A percentile compares a stretch with the other conserved stretches of the same genome.
Evolutionary conservation across 495 filamentous ascomycete species (phyloP).

Genomic region (Podospora pseudopauciseta): DNA sequence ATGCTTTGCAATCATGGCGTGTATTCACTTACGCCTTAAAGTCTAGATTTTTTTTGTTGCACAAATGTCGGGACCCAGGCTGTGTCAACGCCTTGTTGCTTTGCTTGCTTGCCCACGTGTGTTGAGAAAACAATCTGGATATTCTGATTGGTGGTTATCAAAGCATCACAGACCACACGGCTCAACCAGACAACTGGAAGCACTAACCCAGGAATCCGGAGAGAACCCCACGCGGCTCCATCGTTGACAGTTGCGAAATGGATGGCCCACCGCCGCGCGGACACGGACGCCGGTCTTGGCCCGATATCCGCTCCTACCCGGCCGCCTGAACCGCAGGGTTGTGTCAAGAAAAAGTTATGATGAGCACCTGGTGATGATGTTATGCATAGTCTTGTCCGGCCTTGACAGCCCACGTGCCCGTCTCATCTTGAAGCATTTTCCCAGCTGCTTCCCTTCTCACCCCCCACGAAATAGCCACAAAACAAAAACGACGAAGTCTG

Average conservation of each 20-base stretch:
- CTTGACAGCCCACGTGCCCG: not conserved
- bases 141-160: not conserved
- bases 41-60: too few relatives aligned
- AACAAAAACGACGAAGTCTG: not conserved
- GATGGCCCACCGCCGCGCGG: too few relatives aligned
- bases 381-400: not conserved
- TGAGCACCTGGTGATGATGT: not conserved
- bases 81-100: too few relatives aligned
- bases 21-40: too few relatives aligned
- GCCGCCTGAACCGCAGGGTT: not conserved
- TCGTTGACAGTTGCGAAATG: not conserved
- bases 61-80: too few relatives aligned
- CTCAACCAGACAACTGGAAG: not conserved
- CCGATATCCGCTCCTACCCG: not conserved
- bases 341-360: not conserved
- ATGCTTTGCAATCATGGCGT: too few relatives aligned
- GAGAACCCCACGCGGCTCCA: not conserved
- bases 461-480: not conserved
- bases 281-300: not conserved
- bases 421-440: not conserved
- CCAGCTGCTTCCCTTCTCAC: not conserved
- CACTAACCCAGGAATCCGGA: not conserved
- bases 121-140: not conserved
- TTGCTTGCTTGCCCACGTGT: too few relatives aligned
- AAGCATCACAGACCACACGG: not conserved